Evolutionary conservation across 768 basidiomycete species (phyloP), one percentile per base, ranked within the genome.

Genomic region (Lactarius evosmus): DNA sequence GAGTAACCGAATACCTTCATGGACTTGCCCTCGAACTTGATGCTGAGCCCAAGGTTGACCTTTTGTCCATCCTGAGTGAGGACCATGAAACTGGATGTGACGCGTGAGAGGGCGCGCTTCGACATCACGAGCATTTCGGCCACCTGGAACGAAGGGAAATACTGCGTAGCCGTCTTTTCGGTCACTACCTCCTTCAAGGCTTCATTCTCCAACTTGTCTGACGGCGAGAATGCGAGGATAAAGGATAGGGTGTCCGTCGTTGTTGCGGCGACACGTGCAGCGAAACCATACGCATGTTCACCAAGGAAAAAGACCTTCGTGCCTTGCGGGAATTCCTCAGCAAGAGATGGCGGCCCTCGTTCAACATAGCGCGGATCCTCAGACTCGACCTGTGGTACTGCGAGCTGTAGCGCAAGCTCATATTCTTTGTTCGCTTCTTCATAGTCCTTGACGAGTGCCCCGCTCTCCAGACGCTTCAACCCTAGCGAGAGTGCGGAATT

Each of bases 281-380:
- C 93, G 3, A 92, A 88, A n/a, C 97, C 97, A 71, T 96, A 99
- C 0, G 91, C 93, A 72, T 93, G 88, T 71, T 92, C 89, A 17
- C 96, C 95, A 7, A 98, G 81, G 85, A 98, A 98, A 77, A 99
- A 97, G 32, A 98, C 91, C 72, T 89, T 92, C 73, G 86, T 90
- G 0, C 90, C 92, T 0, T 85, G 85, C 0, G 95, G 95, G 76
- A 93, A 98, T 72, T 98, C 97, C 58, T 93, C 87, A 0, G 85
- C 80, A 33, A 98, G 75, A 0, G 92, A 86, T 0, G 93, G 89
- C 0, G 97, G 84, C 9, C 84, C 86, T 69, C 85, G 83, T 75
- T 98, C 97, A 50, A 91, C 61, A 73, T 83, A 92, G 32, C 91
- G 87, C 30, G 93, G 90, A 72, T 99, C 97, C 75, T 98, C 94